These are phyloP conservation scores for Fomitopsis serialis DNA, from an alignment of 768 basidiomycete genomes.

Conservation along the genomic window DNA sequence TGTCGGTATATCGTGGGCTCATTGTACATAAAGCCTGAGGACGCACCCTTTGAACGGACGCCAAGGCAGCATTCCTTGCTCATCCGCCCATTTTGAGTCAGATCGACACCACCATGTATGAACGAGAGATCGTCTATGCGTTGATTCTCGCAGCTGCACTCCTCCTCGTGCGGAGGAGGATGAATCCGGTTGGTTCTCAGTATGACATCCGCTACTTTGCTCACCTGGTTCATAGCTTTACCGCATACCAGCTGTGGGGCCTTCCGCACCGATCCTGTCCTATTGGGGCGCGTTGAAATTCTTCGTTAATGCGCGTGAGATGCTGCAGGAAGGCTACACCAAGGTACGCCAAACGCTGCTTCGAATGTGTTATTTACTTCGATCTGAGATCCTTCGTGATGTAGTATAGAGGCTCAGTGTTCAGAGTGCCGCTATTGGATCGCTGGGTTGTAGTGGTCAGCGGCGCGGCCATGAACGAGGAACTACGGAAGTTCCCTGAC, in stretches of 20 bases:
- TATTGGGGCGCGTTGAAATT: constrained; percentile 18
- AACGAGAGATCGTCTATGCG: background rate
- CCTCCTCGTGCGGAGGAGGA: background rate
- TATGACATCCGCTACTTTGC: background rate
- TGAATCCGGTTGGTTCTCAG: constrained; percentile 3
- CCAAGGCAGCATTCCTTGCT: background rate
- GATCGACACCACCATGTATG: background rate
- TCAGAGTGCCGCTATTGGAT: constrained; percentile 38
- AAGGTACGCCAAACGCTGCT: constrained; percentile 15
- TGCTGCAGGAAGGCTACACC: constrained; percentile 28
- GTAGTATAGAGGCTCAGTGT: constrained; percentile 20
- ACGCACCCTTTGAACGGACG: background rate
- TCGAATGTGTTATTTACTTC: background rate
- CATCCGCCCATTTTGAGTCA: background rate
- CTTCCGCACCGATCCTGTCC: constrained; percentile 20
- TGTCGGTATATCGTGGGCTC: background rate
- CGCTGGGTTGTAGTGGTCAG: constrained; percentile 42
- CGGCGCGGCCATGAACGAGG: constrained; percentile 39
- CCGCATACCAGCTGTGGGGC: constrained; percentile 26
- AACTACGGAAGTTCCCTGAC: constrained; percentile 42
- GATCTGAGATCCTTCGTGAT: background rate
- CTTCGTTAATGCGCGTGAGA: constrained; percentile 7
- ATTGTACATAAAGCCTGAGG: background rate
- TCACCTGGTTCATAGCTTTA: constrained; percentile 18
- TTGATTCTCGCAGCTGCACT: background rate